phyloP scores from a whole-genome alignment of 2,329 filamentous ascomycete species.

The Fusarium sp. region DNA sequence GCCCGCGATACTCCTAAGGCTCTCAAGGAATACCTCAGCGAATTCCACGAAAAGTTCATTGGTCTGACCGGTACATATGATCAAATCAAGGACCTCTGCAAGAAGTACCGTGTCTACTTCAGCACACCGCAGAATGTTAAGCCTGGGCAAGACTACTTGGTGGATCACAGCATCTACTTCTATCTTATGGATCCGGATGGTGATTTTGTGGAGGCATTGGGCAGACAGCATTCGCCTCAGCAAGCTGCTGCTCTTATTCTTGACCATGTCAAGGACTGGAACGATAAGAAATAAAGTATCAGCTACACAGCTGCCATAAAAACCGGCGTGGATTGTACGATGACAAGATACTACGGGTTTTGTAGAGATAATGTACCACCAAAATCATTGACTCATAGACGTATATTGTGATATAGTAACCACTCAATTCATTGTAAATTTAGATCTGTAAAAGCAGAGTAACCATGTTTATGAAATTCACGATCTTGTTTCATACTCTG shows the following conservation, averaged over 20 bases:
- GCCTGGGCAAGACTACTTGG: conserved; percentile 94
- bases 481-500: neutral
- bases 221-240: conserved; percentile 91
- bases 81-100: conserved; percentile 93
- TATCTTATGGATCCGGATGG: conserved; percentile 99
- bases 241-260: conserved; percentile 85
- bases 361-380: conserved; percentile 48
- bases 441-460: neutral
- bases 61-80: conserved; percentile 95
- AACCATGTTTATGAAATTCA: neutral
- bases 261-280: conserved; percentile 80
- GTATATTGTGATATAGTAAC: conserved; percentile 40
- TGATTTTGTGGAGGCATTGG: conserved; percentile 97
- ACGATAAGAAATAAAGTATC: conserved; percentile 31
- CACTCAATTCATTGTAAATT: conserved; percentile 49
- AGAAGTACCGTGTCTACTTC: conserved; percentile 97
- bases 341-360: conserved; percentile 33
- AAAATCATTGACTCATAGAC: conserved; percentile 43
- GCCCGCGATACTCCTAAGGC: conserved; percentile 89
- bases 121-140: conserved; percentile 89
- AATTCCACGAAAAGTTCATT: conserved; percentile 89
- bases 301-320: conserved; percentile 1
- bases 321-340: conserved; percentile 33
- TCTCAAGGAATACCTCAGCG: conserved; percentile 84
- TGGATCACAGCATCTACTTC: conserved; percentile 99